Base-by-base conservation (phyloP, 2,329 filamentous ascomycete species). In the Colletotrichum plurivorum region DNA sequence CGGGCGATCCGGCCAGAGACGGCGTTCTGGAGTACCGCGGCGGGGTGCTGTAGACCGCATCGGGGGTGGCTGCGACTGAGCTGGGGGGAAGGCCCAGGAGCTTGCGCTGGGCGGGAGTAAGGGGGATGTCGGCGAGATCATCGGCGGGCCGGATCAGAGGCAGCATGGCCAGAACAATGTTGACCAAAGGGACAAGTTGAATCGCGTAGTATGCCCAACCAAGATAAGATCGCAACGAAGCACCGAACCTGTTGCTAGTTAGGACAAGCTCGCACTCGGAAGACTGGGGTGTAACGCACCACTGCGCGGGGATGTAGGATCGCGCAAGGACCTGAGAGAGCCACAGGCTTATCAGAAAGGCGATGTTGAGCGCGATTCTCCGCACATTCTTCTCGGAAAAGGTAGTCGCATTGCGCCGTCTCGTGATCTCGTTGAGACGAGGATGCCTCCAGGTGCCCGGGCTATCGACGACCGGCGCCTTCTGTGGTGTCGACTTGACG, bases 371-470 rank as follows among this genome's bases (percentile, higher is more conserved):
- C 36, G 89, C 77, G 59, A 97, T 89, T 61, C 86, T 88, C 70
- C 85, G 88, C 56, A 96, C 82, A 73, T 97, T 95, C 77, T 88
- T 89, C 74, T 95, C 90, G 64, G 91, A 90, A 78, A 98, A 97
- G 55, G 87, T 93, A 15, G 90, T 90, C 20, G 91, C 91, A 78
- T 93, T 91, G 77, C 94, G 93, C 59, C 96, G 90, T 71, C 88
- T 88, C 16, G 93, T 90, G 77, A 99, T 97, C 81, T 98, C 95
- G 75, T 94, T 88, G 72, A 98, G 87, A 71, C 92, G 90, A 41
- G 96, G 96, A 79, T 99, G 96, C 76, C 91, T 89, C 95, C 96
- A 99, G 77, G 91, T 94, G 63, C 95, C 95, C 7, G 93, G 88
- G 74, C 87, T 89, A 61, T 89, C 88, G 49, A 74, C 72, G 22